Conservation (phyloP, 345 rosid species). For the Eucalyptus curtisii region DNA sequence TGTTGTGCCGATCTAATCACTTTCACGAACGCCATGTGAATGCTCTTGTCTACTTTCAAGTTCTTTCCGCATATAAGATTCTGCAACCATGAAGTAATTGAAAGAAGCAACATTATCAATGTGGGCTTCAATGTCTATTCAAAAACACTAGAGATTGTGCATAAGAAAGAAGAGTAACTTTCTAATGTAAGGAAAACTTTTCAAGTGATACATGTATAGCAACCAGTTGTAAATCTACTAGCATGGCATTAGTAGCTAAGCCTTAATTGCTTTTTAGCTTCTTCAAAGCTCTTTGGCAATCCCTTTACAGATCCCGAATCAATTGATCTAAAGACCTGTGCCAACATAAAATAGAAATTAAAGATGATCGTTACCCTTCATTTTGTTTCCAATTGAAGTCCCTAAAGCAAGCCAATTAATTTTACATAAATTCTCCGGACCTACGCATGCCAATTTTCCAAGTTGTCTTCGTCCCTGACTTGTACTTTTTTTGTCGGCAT, state of each 20-base stretch:
- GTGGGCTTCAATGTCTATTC: too few species aligned
- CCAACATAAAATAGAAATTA: neutral
- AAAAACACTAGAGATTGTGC: too few species aligned
- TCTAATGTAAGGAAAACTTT: too few species aligned
- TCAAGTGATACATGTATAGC: too few species aligned
- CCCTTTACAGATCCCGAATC: slow-evolving; percentile 64
- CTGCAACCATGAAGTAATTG: too few species aligned
- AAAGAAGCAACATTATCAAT: too few species aligned
- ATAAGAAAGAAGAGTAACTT: too few species aligned
- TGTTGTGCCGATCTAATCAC: slow-evolving; percentile 64
- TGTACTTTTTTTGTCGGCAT: neutral
- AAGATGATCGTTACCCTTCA: neutral
- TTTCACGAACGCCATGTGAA: slow-evolving; percentile 42
- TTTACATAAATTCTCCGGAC: neutral
- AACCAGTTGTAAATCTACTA: neutral
- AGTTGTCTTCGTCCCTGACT: slow-evolving; percentile 26
- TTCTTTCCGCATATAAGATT: slow-evolving; percentile 15
- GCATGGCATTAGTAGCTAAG: neutral
- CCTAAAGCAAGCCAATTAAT: neutral
- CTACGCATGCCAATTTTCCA: slow-evolving; percentile 61
- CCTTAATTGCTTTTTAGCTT: slow-evolving; percentile 35
- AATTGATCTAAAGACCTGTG: slow-evolving; percentile 50
- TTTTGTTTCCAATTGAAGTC: neutral
- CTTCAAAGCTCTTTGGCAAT: slow-evolving; percentile 31
- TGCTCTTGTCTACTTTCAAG: slow-evolving; percentile 51